A percentile compares a stretch with the other conserved stretches of the same genome.
Conservation (phyloP, 495 filamentous ascomycete species). For the Chaetomium cochliodes region DNA sequence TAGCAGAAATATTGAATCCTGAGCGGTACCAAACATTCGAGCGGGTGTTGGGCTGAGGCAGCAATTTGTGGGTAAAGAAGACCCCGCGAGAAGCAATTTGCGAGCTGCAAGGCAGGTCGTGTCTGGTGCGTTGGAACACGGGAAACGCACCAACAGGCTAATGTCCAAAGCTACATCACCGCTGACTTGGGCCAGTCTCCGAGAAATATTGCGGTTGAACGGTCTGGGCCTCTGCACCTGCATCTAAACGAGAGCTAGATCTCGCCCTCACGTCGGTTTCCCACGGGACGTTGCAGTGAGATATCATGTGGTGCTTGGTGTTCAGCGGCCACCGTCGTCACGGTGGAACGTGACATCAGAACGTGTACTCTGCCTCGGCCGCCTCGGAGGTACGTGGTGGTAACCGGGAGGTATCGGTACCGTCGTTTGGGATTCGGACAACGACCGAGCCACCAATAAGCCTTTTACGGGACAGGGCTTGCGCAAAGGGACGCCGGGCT, state of each 20-base stretch:
- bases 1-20: constrained; percentile 17
- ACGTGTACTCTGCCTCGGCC: neutral
- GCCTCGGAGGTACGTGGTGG: neutral
- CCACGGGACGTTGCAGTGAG: neutral
- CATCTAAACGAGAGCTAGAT: neutral
- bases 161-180: constrained; percentile 7
- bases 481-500: neutral
- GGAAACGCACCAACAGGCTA: constrained; percentile 10
- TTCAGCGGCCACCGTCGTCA: neutral
- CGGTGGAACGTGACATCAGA: neutral
- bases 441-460: neutral
- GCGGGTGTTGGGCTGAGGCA: neutral
- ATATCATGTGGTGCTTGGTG: neutral
- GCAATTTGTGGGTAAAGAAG: constrained; percentile 24
- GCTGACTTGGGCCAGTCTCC: neutral
- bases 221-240: neutral
- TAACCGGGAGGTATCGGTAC: neutral
- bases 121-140: neutral
- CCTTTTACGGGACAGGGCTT: neutral
- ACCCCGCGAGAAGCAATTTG: constrained; percentile 18
- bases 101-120: constrained; percentile 5
- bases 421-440: neutral
- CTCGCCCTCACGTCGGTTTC: neutral
- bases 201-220: neutral
- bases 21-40: neutral